phyloP scores from a whole-genome alignment of 371 early-diverging fungal species.

The Mucor irregularis region DNA sequence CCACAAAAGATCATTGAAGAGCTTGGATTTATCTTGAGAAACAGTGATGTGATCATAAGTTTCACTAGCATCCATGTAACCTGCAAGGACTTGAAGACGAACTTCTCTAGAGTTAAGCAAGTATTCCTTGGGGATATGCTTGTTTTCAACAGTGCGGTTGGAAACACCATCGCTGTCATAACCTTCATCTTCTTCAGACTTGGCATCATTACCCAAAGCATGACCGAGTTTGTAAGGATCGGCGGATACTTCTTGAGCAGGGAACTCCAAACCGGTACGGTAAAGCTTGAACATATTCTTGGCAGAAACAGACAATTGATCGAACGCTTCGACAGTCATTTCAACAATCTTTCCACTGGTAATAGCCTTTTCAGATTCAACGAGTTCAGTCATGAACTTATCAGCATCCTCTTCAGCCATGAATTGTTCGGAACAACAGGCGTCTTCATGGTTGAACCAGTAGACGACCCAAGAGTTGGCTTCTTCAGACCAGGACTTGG shows the following conservation, averaged over 20 bases:
- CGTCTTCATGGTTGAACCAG: background rate
- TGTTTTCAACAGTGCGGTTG: too few relatives aligned
- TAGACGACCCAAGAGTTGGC: background rate
- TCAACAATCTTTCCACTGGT: constrained; percentile 9
- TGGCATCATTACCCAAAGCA: background rate
- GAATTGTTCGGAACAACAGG: background rate
- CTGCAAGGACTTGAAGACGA: background rate
- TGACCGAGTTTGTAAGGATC: background rate
- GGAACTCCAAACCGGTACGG: background rate
- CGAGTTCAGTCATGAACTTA: background rate
- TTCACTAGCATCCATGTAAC: background rate
- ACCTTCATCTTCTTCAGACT: too few relatives aligned
- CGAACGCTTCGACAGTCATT: constrained; percentile 36
- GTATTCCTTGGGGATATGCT: background rate
- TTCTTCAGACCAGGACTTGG: background rate
- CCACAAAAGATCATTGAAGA: background rate
- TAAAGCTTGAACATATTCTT: constrained; percentile 15
- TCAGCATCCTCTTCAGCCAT: background rate
- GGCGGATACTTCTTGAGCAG: background rate
- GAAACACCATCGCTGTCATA: too few relatives aligned
- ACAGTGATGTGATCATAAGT: background rate
- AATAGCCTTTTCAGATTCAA: background rate
- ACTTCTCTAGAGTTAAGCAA: background rate
- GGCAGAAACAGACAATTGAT: constrained; percentile 6
- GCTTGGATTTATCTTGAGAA: background rate